Evolutionary conservation across 768 basidiomycete species (phyloP).

Genomic region (Kwoniella sp.): DNA sequence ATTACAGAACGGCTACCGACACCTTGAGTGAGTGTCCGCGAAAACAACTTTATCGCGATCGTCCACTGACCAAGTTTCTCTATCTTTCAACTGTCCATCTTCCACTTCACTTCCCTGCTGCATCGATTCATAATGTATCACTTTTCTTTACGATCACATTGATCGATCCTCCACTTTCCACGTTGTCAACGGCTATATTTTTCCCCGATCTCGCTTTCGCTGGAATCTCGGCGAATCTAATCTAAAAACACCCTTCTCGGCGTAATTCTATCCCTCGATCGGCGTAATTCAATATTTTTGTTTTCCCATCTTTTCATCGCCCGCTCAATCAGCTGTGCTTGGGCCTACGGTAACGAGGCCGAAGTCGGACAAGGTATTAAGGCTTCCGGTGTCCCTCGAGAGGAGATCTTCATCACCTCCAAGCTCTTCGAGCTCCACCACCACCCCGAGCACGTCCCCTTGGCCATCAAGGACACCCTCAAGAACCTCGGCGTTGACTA

Average conservation of each 20-base stretch:
- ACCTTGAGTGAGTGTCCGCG: constrained; percentile 46
- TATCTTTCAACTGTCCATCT: background rate
- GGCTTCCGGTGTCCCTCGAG: constrained; percentile 66
- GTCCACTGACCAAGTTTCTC: background rate
- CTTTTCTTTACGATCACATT: background rate
- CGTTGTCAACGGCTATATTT: background rate
- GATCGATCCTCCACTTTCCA: constrained; percentile 2
- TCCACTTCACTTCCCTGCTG: background rate
- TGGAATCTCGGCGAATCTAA: background rate
- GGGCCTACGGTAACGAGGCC: constrained; percentile 74
- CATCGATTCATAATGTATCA: background rate
- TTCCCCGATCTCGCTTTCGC: background rate
- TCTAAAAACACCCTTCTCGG: background rate
- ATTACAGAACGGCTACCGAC: constrained; percentile 43
- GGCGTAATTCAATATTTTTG: background rate
- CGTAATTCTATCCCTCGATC: background rate
- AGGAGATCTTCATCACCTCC: constrained; percentile 74
- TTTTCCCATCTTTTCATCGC: background rate
- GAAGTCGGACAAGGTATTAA: constrained; percentile 73
- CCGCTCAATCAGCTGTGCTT: constrained; percentile 43
- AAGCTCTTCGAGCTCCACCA: constrained; percentile 60
- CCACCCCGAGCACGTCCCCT: constrained; percentile 71
- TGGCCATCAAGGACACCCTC: constrained; percentile 65
- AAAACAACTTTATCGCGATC: background rate
- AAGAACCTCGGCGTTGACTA: constrained; percentile 61